Conservation (phyloP, 2,329 filamentous ascomycete genomes). For the Fusarium pilosicola region DNA sequence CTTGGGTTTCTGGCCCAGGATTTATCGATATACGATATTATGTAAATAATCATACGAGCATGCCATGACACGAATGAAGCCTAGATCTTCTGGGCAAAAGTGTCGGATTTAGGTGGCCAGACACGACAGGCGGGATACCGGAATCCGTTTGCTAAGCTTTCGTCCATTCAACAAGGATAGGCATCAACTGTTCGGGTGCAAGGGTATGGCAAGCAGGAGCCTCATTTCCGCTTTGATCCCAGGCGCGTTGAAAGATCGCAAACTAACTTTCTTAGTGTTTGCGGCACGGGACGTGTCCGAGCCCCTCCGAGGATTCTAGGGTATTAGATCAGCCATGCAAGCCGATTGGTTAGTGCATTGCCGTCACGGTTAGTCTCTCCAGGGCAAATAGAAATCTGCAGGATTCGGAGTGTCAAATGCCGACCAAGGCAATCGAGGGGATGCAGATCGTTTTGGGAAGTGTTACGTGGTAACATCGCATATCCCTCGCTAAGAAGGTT, state of each 20-base stretch:
- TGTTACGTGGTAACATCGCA: neutral
- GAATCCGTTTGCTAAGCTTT: neutral
- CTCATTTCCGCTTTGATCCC: neutral
- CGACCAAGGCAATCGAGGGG: neutral
- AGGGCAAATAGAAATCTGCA: neutral
- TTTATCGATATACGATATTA: rapidly evolving
- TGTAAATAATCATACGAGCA: neutral
- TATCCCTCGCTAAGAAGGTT: neutral
- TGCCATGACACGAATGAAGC: neutral
- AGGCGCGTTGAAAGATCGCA: neutral
- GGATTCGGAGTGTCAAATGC: neutral
- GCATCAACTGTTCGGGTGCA: rapidly evolving
- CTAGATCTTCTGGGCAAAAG: neutral
- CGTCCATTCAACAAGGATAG: neutral
- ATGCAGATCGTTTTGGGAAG: neutral
- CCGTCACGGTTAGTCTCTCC: rapidly evolving
- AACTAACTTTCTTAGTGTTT: neutral
- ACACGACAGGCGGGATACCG: too few species aligned
- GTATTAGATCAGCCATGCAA: neutral
- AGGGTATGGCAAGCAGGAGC: neutral
- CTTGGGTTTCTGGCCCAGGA: neutral
- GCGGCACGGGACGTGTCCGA: neutral
- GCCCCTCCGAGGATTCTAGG: rapidly evolving
- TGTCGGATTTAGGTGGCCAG: neutral
- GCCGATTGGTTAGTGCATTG: neutral